These are phyloP conservation scores for Ehretia macrophylla DNA, from an alignment of 257 asterid species.

Conservation along the genomic window DNA sequence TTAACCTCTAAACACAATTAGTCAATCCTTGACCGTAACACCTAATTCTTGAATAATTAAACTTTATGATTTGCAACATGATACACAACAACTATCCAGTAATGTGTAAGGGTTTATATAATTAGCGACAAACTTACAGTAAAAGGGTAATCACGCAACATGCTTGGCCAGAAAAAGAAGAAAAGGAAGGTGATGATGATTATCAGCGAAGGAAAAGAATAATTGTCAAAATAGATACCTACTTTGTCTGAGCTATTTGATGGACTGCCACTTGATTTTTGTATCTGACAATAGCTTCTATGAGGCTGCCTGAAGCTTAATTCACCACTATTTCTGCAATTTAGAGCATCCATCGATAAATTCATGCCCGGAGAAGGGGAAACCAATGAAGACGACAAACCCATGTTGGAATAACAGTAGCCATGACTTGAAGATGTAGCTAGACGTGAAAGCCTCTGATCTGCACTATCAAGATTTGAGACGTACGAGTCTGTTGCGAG, in stretches of 20 bases:
- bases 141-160: too few species aligned
- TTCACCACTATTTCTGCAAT: background rate
- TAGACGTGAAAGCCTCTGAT: conserved; percentile 3
- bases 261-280: conserved; percentile 10
- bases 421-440: conserved; percentile 6
- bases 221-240: background rate
- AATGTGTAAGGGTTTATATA: too few species aligned
- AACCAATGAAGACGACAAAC: background rate
- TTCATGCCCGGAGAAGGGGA: conserved; percentile 11
- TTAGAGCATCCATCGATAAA: conserved; percentile 6
- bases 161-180: too few species aligned
- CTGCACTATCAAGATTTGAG: conserved; percentile 3
- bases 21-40: too few species aligned
- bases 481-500: background rate
- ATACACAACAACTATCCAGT: too few species aligned
- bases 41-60: background rate
- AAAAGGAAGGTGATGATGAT: too few species aligned
- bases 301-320: background rate
- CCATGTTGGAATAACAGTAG: background rate
- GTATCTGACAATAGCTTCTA: conserved; percentile 1
- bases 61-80: too few species aligned
- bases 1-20: too few species aligned
- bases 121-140: too few species aligned
- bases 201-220: too few species aligned
- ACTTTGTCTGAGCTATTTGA: conserved; percentile 26